Evolutionary conservation across 1,284 basidiomycete genomes (phyloP).

Genomic region (Cerioporus squamosus): DNA sequence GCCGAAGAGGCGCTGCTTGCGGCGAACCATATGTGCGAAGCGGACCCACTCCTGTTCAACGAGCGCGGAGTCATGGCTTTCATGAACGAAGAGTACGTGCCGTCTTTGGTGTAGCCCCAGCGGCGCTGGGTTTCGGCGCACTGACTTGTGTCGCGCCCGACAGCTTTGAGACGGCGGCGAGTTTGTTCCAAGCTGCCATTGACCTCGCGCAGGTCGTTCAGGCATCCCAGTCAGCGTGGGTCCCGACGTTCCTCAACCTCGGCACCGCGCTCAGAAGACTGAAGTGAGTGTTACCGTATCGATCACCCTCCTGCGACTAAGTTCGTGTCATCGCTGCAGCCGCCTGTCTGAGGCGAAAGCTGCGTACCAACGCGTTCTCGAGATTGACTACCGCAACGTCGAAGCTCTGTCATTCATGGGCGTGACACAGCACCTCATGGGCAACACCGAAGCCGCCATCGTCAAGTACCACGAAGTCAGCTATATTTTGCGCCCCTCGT

Average conservation of each 20-base stretch:
- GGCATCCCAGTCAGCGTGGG: slow-evolving; percentile 83
- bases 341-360: slow-evolving; percentile 70
- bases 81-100: slow-evolving; percentile 78
- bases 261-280: slow-evolving; percentile 86
- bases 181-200: slow-evolving; percentile 75
- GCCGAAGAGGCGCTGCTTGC: slow-evolving; percentile 90
- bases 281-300: slow-evolving; percentile 51
- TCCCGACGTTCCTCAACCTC: slow-evolving; percentile 87
- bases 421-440: slow-evolving; percentile 79
- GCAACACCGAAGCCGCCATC: slow-evolving; percentile 79
- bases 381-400: slow-evolving; percentile 80
- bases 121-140: neutral
- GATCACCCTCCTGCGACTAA: neutral
- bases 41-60: slow-evolving; percentile 90
- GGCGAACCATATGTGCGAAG: slow-evolving; percentile 78
- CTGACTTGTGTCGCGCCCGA: neutral
- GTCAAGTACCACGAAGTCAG: slow-evolving; percentile 86
- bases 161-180: slow-evolving; percentile 73
- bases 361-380: slow-evolving; percentile 77
- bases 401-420: slow-evolving; percentile 84
- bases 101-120: neutral
- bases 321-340: slow-evolving; percentile 41
- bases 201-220: slow-evolving; percentile 81
- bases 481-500: neutral
- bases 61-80: slow-evolving; percentile 94